Percentiles rank a stretch among this genome's conserved stretches.
These are phyloP conservation scores for Penicillium flavigenum DNA, from an alignment of 495 filamentous ascomycete genomes.

Conservation along the genomic window DNA sequence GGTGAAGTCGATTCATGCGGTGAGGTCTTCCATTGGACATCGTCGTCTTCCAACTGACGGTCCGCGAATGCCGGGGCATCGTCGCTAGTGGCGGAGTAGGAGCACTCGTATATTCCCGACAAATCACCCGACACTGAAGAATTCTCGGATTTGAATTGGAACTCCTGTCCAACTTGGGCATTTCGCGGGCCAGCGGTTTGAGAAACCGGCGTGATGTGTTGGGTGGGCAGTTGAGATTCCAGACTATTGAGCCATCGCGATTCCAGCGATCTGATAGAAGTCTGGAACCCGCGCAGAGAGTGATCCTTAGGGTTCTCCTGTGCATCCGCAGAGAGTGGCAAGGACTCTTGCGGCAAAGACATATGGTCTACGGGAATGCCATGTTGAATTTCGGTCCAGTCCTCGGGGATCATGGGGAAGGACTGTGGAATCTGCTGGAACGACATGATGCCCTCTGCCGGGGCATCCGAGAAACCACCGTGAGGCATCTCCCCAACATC, in stretches of 20 bases:
- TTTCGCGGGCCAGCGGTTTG: slow-evolving; percentile 26
- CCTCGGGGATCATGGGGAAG: slow-evolving; percentile 36
- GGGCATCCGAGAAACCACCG: slow-evolving; percentile 35
- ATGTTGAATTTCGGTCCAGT: slow-evolving; percentile 32
- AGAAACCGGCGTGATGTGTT: slow-evolving; percentile 31
- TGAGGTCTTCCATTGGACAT: slow-evolving; percentile 33
- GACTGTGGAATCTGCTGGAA: slow-evolving; percentile 39
- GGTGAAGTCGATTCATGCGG: slow-evolving; percentile 30
- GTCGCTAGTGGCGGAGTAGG: slow-evolving; percentile 40
- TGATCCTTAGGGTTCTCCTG: slow-evolving; percentile 29
- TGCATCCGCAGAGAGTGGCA: slow-evolving; percentile 27
- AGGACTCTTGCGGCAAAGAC: slow-evolving; percentile 17
- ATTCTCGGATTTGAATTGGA: slow-evolving; percentile 44
- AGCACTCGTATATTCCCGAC: slow-evolving; percentile 37
- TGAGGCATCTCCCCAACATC: slow-evolving; percentile 40
- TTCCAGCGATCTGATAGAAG: slow-evolving; percentile 36
- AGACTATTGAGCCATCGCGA: slow-evolving; percentile 41
- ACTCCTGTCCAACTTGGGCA: slow-evolving; percentile 29
- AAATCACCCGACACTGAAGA: slow-evolving; percentile 44
- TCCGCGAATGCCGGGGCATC: slow-evolving; percentile 36
- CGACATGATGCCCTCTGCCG: slow-evolving; percentile 34
- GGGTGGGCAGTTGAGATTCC: slow-evolving; percentile 39
- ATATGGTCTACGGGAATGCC: slow-evolving; percentile 26
- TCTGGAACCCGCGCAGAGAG: slow-evolving; percentile 27
- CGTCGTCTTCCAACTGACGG: slow-evolving; percentile 34